phyloP scores from a whole-genome alignment of 1,139 yeast genomes.

The Candida freyschussii region DNA sequence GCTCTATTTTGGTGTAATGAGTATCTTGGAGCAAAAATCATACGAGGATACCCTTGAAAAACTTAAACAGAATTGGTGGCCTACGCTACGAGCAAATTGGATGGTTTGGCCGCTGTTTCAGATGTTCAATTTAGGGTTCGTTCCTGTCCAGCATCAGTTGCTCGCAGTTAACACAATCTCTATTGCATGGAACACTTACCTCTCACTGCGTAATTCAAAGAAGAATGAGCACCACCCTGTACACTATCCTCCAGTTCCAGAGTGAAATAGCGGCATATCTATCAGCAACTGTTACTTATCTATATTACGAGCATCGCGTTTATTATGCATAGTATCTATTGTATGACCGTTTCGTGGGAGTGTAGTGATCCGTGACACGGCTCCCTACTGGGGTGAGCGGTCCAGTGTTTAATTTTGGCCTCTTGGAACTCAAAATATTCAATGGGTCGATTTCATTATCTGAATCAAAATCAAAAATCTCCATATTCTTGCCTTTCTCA shows the following conservation, averaged over 20 bases:
- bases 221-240: slow-evolving; percentile 25
- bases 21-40: slow-evolving; percentile 52
- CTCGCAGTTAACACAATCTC: slow-evolving; percentile 67
- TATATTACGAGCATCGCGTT: too few species aligned
- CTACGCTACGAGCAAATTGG: slow-evolving; percentile 70
- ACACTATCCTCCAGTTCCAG: slow-evolving; percentile 35
- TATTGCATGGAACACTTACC: slow-evolving; percentile 80
- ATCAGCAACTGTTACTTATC: too few species aligned
- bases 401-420: too few species aligned
- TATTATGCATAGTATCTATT: too few species aligned
- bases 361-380: too few species aligned
- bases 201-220: slow-evolving; percentile 48
- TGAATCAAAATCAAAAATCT: too few species aligned
- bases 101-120: slow-evolving; percentile 85
- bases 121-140: slow-evolving; percentile 58
- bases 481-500: too few species aligned
- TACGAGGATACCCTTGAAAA: slow-evolving; percentile 36
- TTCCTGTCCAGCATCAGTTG: slow-evolving; percentile 67
- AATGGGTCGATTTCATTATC: too few species aligned
- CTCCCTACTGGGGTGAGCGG: too few species aligned
- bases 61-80: slow-evolving; percentile 48
- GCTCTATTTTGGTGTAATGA: slow-evolving; percentile 62
- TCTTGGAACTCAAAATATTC: too few species aligned
- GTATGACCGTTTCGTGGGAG: too few species aligned
- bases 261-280: slow-evolving; percentile 25